phyloP scores from a whole-genome alignment of 129 eudicot species.

The Flaveria brownii region DNA sequence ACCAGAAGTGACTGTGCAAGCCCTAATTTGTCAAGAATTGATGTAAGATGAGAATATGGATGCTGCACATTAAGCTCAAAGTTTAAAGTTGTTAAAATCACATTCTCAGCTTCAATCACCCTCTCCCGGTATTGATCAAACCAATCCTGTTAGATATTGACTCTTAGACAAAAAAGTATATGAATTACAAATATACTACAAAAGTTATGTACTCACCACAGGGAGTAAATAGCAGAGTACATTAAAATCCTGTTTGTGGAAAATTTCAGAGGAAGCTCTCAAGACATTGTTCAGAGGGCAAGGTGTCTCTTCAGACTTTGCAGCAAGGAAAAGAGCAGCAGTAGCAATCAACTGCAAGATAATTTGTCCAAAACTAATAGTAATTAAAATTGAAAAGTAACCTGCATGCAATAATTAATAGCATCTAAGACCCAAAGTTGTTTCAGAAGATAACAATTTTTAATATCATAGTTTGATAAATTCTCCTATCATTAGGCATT shows the following conservation, averaged over 20 bases:
- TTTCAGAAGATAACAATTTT: constrained; percentile 1
- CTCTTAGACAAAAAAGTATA: constrained; percentile 4
- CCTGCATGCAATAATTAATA: constrained; percentile 9
- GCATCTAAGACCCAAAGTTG: not conserved
- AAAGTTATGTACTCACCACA: constrained; percentile 49
- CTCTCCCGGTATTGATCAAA: constrained; percentile 88
- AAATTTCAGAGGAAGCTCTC: constrained; percentile 72
- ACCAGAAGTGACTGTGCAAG: constrained; percentile 79
- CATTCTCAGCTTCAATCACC: constrained; percentile 77
- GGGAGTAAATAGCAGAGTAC: constrained; percentile 60
- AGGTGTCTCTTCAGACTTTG: constrained; percentile 93
- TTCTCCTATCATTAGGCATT: constrained; percentile 7
- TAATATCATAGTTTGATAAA: constrained; percentile 12
- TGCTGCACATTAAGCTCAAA: constrained; percentile 96
- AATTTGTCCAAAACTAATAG: not conserved
- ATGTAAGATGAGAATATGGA: constrained; percentile 81
- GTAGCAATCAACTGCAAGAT: constrained; percentile 76
- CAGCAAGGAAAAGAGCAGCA: constrained; percentile 90
- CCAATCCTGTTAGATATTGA: constrained; percentile 64
- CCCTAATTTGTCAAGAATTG: constrained; percentile 82
- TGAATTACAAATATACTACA: not conserved
- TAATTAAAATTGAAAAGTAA: not conserved
- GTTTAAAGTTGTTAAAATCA: constrained; percentile 77
- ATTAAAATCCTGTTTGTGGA: constrained; percentile 72
- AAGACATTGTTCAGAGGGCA: constrained; percentile 75